A percentile compares a stretch with the other conserved stretches of the same genome.
Evolutionary conservation across 2,329 filamentous ascomycete species (phyloP).

Genomic region (Mycogone perniciosa): DNA sequence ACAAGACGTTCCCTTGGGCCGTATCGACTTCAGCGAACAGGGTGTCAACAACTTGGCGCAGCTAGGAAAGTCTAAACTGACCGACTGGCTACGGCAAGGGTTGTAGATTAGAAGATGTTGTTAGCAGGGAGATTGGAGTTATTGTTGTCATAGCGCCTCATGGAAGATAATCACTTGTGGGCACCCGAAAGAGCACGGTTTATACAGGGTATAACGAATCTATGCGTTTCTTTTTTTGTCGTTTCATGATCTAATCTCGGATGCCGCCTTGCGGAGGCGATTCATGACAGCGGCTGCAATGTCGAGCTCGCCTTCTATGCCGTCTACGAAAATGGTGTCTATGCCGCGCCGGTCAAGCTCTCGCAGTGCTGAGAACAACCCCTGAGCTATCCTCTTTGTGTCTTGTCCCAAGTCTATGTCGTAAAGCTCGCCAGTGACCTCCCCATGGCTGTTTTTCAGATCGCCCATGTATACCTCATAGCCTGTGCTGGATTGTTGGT

Average conservation of each 20-base stretch:
- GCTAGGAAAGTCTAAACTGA: conserved; percentile 85
- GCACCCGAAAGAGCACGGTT: conserved; percentile 7
- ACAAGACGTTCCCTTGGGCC: conserved; percentile 86
- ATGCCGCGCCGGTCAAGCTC: conserved; percentile 75
- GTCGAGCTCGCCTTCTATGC: conserved; percentile 71
- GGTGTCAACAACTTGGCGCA: conserved; percentile 91
- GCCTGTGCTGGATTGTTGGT: conserved; percentile 24
- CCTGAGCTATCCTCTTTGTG: conserved; percentile 70
- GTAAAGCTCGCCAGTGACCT: conserved; percentile 41
- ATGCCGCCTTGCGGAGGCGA: conserved; percentile 70
- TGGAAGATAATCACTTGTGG: conserved; percentile 11
- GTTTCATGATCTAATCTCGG: conserved; percentile 47
- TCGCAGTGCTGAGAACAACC: conserved; percentile 79
- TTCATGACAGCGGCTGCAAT: conserved; percentile 87
- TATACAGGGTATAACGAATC: conserved; percentile 14
- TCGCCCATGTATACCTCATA: conserved; percentile 38
- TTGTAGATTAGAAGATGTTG: conserved; percentile 41
- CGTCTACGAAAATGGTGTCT: conserved; percentile 85
- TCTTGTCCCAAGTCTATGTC: conserved; percentile 69
- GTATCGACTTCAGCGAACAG: conserved; percentile 92
- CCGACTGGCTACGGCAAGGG: conserved; percentile 84
- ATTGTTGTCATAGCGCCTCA: conserved; percentile 7
- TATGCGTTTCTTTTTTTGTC: conserved; percentile 11
- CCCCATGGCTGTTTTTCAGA: conserved; percentile 28
- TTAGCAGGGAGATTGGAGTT: conserved; percentile 3